Evolutionary conservation across 352 stramenopile genomes (phyloP).

Genomic region (Phytophthora fragariaefolia): DNA sequence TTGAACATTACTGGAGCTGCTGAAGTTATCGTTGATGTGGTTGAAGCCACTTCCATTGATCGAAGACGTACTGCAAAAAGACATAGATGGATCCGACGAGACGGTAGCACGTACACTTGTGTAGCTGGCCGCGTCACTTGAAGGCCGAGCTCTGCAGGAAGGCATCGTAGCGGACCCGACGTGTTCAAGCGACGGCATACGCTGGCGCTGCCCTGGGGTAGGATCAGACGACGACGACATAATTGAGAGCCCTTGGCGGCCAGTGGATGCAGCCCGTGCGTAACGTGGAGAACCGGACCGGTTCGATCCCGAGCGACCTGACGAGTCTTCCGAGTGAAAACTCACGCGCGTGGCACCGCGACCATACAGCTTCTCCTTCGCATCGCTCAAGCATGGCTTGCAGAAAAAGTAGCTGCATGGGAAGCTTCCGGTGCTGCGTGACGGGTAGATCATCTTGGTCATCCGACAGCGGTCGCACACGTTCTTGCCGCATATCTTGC

Average conservation of each 20-base stretch:
- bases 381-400: conserved; percentile 57
- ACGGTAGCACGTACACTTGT: conserved; percentile 26
- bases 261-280: conserved; percentile 16
- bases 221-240: conserved; percentile 36
- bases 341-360: conserved; percentile 39
- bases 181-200: conserved; percentile 23
- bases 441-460: conserved; percentile 64
- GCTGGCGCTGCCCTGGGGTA: conserved; percentile 16
- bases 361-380: conserved; percentile 51
- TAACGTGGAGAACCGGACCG: conserved; percentile 30
- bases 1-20: conserved; percentile 3
- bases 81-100: conserved; percentile 32
- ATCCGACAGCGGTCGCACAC: conserved; percentile 71
- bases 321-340: conserved; percentile 53
- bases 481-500: conserved; percentile 76
- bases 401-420: conserved; percentile 67
- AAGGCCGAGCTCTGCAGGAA: conserved; percentile 10
- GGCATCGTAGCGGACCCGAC: conserved; percentile 20
- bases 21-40: conserved; percentile 18
- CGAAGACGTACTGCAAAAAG: conserved; percentile 18
- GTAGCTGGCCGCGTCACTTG: conserved; percentile 36
- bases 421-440: conserved; percentile 53
- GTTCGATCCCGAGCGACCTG: conserved; percentile 30
- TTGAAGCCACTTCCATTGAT: conserved; percentile 17
- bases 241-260: conserved; percentile 28